Conservation (phyloP, 1,139 yeast species). For the Debaryomycetaceae sp. region DNA sequence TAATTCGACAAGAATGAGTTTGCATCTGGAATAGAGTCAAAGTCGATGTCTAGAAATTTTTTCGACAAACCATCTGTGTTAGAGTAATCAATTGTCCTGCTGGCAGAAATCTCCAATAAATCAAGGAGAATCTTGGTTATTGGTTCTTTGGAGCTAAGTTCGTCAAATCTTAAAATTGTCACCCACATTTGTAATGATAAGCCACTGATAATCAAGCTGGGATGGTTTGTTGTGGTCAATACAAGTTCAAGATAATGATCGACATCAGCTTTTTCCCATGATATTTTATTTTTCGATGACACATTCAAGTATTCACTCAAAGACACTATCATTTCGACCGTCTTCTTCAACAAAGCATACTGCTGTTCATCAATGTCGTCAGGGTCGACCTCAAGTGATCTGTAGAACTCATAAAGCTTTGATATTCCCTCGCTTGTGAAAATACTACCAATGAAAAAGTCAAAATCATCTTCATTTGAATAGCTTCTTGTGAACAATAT, state of each 20-base stretch:
- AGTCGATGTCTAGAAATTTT: conserved; percentile 72
- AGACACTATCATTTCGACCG: conserved; percentile 92
- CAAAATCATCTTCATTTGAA: conserved; percentile 66
- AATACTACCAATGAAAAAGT: conserved; percentile 74
- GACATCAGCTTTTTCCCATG: conserved; percentile 54
- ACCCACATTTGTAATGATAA: conserved; percentile 95
- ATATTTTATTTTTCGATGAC: conserved; percentile 32
- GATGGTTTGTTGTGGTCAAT: conserved; percentile 75
- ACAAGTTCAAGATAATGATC: conserved; percentile 69
- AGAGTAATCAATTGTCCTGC: conserved; percentile 71
- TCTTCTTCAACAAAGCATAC: conserved; percentile 79
- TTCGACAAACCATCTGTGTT: conserved; percentile 64
- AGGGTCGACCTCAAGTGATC: conserved; percentile 60
- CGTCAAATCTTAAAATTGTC: conserved; percentile 78
- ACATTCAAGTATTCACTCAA: conserved; percentile 72
- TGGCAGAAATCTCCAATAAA: conserved; percentile 72
- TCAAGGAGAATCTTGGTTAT: conserved; percentile 56
- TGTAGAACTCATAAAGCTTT: conserved; percentile 63
- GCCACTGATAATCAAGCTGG: conserved; percentile 87
- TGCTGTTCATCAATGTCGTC: conserved; percentile 75
- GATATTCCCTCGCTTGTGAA: conserved; percentile 70
- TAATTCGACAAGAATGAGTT: conserved; percentile 76
- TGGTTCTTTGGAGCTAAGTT: conserved; percentile 51
- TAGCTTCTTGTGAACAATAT: conserved; percentile 83
- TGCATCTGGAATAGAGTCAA: conserved; percentile 82